phyloP scores from a whole-genome alignment of 345 rosid genomes.

The Aethionema arabicum region DNA sequence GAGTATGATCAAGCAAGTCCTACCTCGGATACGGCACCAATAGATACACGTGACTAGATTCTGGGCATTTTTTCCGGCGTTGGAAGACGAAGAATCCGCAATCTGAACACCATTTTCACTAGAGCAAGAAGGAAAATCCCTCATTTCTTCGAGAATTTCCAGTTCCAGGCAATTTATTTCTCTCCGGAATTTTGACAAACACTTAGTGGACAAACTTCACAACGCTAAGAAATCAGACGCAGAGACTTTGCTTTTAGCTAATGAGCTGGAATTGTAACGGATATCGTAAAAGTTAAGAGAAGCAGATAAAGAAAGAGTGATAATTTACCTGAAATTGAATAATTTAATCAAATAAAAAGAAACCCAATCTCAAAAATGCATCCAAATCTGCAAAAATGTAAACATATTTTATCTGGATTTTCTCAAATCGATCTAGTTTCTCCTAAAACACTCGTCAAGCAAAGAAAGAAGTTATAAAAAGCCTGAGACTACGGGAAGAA shows the following conservation, averaged over 20 bases:
- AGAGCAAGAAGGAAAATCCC: constrained; percentile 94
- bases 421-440: constrained; percentile 22
- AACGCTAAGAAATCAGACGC: not conserved
- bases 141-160: constrained; percentile 47
- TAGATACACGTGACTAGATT: constrained; percentile 73
- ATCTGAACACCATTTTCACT: constrained; percentile 91
- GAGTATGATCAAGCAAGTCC: constrained; percentile 67
- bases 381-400: constrained; percentile 14
- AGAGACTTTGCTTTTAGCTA: not conserved
- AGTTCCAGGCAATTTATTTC: constrained; percentile 27
- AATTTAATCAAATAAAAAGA: constrained; percentile 31
- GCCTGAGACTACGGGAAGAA: constrained; percentile 30
- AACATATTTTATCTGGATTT: constrained; percentile 28
- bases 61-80: constrained; percentile 58
- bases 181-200: constrained; percentile 40
- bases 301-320: not conserved
- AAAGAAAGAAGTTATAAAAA: constrained; percentile 23
- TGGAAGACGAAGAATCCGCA: constrained; percentile 76
- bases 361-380: constrained; percentile 25
- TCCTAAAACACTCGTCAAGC: constrained; percentile 4
- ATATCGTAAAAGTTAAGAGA: not conserved
- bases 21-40: constrained; percentile 65
- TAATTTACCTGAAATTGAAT: constrained; percentile 23
- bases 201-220: constrained; percentile 20
- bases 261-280: not conserved